A percentile compares a stretch with the other conserved stretches of the same genome.
Evolutionary conservation across 2,329 filamentous ascomycete species (phyloP).

Genomic region (Pseudogymnoascus sp.): DNA sequence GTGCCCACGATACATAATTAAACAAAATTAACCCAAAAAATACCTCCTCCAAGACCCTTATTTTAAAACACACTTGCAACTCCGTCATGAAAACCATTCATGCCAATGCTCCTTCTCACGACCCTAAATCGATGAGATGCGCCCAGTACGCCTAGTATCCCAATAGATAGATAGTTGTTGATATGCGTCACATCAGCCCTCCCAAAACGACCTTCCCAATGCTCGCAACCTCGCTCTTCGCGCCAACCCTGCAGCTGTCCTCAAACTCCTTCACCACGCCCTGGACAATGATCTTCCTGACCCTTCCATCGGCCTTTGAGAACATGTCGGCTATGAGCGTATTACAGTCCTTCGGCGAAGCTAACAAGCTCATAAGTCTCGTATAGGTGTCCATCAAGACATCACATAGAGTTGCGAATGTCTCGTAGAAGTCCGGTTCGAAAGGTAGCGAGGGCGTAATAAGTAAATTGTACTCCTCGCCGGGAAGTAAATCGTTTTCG

Average conservation of each 20-base stretch:
- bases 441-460: conserved; percentile 91
- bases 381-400: conserved; percentile 90
- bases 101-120: conserved; percentile 8
- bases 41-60: neutral
- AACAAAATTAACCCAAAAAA: conserved; percentile 1
- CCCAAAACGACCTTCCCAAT: conserved; percentile 86
- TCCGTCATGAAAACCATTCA: conserved; percentile 6
- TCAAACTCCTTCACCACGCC: conserved; percentile 90
- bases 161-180: neutral
- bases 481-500: conserved; percentile 63
- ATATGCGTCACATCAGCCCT: conserved; percentile 59
- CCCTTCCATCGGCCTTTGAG: conserved; percentile 75
- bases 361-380: conserved; percentile 66
- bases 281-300: conserved; percentile 84
- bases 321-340: conserved; percentile 75
- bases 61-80: conserved; percentile 5
- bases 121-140: neutral
- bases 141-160: conserved; percentile 7
- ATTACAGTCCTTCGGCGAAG: conserved; percentile 67
- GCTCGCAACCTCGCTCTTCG: conserved; percentile 75
- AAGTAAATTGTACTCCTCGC: conserved; percentile 82
- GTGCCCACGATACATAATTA: conserved; percentile 3
- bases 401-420: conserved; percentile 91
- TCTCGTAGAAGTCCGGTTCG: conserved; percentile 95
- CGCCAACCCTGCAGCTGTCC: conserved; percentile 68